Evolutionary conservation across 2,329 filamentous ascomycete genomes (phyloP).

Genomic region (Pyrenophora graminea): DNA sequence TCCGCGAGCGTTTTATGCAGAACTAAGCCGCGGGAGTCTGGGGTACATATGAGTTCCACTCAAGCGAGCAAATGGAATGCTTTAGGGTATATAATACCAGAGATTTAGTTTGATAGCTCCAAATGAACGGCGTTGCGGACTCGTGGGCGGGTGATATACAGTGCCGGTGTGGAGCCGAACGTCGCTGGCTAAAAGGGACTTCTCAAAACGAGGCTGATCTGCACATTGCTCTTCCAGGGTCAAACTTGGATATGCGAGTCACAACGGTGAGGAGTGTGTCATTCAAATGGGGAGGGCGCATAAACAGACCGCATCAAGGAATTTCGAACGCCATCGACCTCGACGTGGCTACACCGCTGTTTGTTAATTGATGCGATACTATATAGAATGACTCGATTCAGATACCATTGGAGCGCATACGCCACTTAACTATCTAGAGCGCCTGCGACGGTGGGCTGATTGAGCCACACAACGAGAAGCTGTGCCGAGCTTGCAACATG

Average conservation of each 20-base stretch:
- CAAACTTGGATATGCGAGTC: conserved; percentile 16
- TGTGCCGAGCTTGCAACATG: too few relatives aligned
- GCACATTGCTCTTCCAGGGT: conserved; percentile 15
- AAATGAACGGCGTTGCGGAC: conserved; percentile 11
- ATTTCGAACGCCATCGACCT: too few relatives aligned
- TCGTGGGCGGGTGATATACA: conserved; percentile 11
- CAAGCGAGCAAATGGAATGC: conserved; percentile 28
- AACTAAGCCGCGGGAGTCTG: conserved; percentile 32
- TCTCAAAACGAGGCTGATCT: conserved; percentile 7
- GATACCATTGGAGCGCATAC: too few relatives aligned
- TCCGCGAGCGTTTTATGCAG: conserved; percentile 27
- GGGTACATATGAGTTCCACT: conserved; percentile 35
- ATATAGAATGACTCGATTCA: too few relatives aligned
- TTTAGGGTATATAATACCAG: conserved; percentile 12
- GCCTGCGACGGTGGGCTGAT: too few relatives aligned
- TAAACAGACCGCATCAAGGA: too few relatives aligned
- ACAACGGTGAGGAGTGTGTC: not conserved
- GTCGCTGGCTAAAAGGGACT: conserved; percentile 30
- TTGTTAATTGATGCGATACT: too few relatives aligned
- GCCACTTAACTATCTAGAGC: too few relatives aligned
- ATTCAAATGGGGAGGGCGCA: not conserved
- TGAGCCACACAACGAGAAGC: too few relatives aligned
- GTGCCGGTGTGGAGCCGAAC: conserved; percentile 15
- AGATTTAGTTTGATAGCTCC: conserved; percentile 6
- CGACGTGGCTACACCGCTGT: too few relatives aligned